Conservation (phyloP, 306 rosid species). For the Prunus mira region DNA sequence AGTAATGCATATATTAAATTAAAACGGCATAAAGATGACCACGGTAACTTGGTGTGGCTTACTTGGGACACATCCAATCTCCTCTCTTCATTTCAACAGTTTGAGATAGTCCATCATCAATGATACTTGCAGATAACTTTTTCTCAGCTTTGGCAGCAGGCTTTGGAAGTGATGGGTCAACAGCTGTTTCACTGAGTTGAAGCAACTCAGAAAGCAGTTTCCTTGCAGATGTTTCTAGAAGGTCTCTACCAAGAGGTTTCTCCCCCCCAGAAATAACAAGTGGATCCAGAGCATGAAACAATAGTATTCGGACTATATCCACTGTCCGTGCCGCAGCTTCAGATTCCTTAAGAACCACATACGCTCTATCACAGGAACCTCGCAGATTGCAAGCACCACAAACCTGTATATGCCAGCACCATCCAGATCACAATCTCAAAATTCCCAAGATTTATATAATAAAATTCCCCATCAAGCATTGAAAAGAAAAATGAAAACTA, state of each 20-base stretch:
- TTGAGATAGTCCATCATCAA: constrained; percentile 24
- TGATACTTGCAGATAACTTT: constrained; percentile 24
- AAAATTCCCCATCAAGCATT: constrained; percentile 17
- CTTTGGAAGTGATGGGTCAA: constrained; percentile 44
- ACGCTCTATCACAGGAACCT: constrained; percentile 93
- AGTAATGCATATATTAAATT: constrained; percentile 10
- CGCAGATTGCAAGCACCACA: constrained; percentile 80
- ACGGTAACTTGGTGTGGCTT: constrained; percentile 32
- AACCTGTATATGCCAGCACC: constrained; percentile 44
- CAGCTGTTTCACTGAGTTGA: constrained; percentile 59
- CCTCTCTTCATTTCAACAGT: constrained; percentile 68
- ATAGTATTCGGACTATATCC: constrained; percentile 79
- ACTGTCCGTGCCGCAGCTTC: constrained; percentile 80
- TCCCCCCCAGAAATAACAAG: constrained; percentile 61
- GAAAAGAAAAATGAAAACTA: not conserved
- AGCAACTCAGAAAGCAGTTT: constrained; percentile 70
- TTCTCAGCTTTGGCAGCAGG: constrained; percentile 29
- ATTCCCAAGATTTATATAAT: not conserved
- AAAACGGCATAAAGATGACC: constrained; percentile 3
- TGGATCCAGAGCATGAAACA: constrained; percentile 75
- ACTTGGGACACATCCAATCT: constrained; percentile 92
- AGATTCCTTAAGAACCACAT: constrained; percentile 56
- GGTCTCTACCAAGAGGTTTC: constrained; percentile 67
- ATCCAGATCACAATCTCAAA: not conserved
- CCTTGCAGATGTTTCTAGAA: constrained; percentile 65